These are phyloP conservation scores for Melaleuca alternifolia DNA, from an alignment of 345 rosid genomes.

Conservation along the genomic window DNA sequence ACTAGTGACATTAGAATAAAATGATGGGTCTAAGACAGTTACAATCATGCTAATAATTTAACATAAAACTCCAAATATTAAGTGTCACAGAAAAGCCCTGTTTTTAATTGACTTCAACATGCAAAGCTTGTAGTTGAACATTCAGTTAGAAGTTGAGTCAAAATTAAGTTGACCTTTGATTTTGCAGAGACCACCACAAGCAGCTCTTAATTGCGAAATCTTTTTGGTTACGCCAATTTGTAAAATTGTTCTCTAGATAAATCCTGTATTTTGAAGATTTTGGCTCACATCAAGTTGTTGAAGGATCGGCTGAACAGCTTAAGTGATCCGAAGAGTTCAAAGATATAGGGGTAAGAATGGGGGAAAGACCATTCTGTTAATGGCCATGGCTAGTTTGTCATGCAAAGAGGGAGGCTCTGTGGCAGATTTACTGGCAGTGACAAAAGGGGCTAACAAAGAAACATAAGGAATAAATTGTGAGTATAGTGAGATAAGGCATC, in stretches of 20 bases:
- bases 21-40: background rate
- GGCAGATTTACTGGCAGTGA: background rate
- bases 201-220: background rate
- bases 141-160: background rate
- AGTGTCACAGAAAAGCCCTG: background rate
- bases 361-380: background rate
- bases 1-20: background rate
- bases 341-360: background rate
- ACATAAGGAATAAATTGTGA: background rate
- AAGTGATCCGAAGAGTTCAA: background rate
- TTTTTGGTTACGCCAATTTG: background rate
- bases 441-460: background rate
- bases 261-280: background rate
- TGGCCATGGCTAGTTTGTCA: background rate
- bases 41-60: background rate
- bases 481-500: background rate
- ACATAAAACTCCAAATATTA: background rate
- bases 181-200: background rate
- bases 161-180: background rate
- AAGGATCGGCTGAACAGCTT: background rate
- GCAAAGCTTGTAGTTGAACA: background rate
- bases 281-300: background rate
- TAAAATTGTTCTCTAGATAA: background rate
- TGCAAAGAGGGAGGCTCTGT: background rate
- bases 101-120: background rate